Base-by-base conservation (phyloP, 495 filamentous ascomycete species). In the Penicillium nucicola region DNA sequence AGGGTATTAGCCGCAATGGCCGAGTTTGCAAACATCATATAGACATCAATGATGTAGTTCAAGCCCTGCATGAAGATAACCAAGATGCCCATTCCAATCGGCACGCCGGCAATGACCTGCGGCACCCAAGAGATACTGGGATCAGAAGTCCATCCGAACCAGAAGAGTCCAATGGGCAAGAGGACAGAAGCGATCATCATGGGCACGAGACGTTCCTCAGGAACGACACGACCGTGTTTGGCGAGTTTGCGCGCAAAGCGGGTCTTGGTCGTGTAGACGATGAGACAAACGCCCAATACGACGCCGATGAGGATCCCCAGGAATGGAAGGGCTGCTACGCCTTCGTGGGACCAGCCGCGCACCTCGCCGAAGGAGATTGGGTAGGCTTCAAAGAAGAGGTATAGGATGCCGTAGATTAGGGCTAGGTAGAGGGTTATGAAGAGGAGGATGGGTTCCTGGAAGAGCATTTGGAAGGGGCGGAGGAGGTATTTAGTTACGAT, bases 1-100 rank as follows among this genome's bases (percentile, higher is more conserved):
- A 89, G 80, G 0, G 84, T 88, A 56, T 88, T 89, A 7, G 83
- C 85, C 0, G 83, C 84, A 39, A 77, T 81, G 14, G 85, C 85
- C 0, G 82, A 79, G 58, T 81, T 81, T 33, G 79, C 76, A 40
- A 79, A 74, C 71, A 79, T 73, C 53, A 75, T 62, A 50, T 87
- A 88, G 35, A 77, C 73, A 43, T 87, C 83, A 53, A 86, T 77
- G 58, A 86, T 75, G 53, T 86, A 87, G 51, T 80, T 86, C 38
- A 85, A 69, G 2, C 77, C 76, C 50, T 80, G 75, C 62, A 85
- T 69, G 67, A 83, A 81, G 43, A 84, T 73, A 11, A 82, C 65
- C 52, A 78, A 59, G 57, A 84, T 77, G 10, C 79, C 81, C 48
- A 75, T 54, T 12, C 82, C 81, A 14, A 78, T 77, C 13, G 72